Evolutionary conservation across 1,284 basidiomycete genomes (phyloP), one percentile per base, ranked within the genome.

Genomic region (Irpex sp.): DNA sequence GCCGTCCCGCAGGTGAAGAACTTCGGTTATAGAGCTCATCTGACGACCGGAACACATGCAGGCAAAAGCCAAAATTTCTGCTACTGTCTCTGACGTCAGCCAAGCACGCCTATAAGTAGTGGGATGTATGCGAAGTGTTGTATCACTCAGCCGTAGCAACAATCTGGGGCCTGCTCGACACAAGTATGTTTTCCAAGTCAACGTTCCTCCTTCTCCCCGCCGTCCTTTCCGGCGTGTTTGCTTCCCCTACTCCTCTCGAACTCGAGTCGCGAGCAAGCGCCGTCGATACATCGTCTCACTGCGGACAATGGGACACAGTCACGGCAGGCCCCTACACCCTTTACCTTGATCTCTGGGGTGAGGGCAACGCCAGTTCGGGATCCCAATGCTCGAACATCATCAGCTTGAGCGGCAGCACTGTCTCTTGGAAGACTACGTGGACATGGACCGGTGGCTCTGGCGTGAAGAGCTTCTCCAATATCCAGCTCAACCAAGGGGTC

Each of bases 401-500:
- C 0, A 82, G 80, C 17, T 62, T 82, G 65, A 76, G 72, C 60
- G 84, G 79, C 1, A 76, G 68, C 31, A 82, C 72, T 2, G 68
- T 86, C 49, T 72, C 78, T 0, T 89, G 87, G 87, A 77, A 71
- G 69, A 84, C 79, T 39, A 78, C 69, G 0, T 89, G 83, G 82
- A 77, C 66, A 1, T 89, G 87, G 87, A 69, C 63, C 1, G 85
- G 83, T 36, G 82, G 79, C 5, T 73, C 65, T 33, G 76, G 78
- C 31, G 78, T 89, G 60, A 89, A 88, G 78, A 87, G 83, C 69
- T 89, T 80, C 74, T 78, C 85, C 46, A 84, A 88, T 70, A 75
- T 86, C 21, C 78, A 83, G 64, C 77, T 84, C 37, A 79, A 87
- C 69, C 63, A 60, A 1, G 83, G 82, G n/a, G 66, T 86, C 63